phyloP scores from a whole-genome alignment of 2,329 filamentous ascomycete species.

The Aspergillus amoenus region DNA sequence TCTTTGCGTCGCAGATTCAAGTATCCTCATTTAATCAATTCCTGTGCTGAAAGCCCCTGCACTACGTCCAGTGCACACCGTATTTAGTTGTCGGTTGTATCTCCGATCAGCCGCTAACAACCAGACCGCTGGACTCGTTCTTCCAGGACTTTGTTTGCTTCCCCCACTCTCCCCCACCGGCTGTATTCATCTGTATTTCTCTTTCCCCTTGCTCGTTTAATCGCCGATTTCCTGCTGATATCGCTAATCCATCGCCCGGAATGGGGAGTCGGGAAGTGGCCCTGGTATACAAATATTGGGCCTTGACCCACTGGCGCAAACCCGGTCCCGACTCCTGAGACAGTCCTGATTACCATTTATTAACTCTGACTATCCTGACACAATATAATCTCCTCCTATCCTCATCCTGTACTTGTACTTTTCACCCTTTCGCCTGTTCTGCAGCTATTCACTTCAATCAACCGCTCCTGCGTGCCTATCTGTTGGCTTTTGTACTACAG shows the following conservation, averaged over 20 bases:
- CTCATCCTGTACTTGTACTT: not conserved
- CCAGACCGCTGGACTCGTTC: conserved; percentile 28
- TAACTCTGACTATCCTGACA: not conserved
- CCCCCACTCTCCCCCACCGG: conserved; percentile 18
- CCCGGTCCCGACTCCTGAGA: conserved; percentile 3
- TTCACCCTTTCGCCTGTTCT: not conserved
- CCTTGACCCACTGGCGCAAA: conserved; percentile 5
- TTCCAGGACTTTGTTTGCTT: conserved; percentile 12
- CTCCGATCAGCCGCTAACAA: conserved; percentile 28
- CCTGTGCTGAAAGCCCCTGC: too few relatives aligned
- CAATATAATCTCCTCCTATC: not conserved
- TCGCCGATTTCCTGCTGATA: not conserved
- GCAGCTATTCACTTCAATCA: not conserved
- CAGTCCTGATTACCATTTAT: not conserved
- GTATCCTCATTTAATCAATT: too few relatives aligned
- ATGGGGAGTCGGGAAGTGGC: conserved; percentile 1
- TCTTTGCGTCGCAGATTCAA: too few relatives aligned
- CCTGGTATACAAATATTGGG: conserved; percentile 4
- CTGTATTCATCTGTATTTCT: conserved; percentile 4
- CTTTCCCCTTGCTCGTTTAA: conserved; percentile 2
- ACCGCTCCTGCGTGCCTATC: not conserved
- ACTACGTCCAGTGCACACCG: not conserved
- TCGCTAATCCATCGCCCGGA: conserved; percentile 1
- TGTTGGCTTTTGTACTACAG: not conserved
- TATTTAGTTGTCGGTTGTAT: too few relatives aligned